A percentile compares a stretch with the other conserved stretches of the same genome.
Conservation (phyloP, 2,329 filamentous ascomycete species). For the Penicillium frequentans region DNA sequence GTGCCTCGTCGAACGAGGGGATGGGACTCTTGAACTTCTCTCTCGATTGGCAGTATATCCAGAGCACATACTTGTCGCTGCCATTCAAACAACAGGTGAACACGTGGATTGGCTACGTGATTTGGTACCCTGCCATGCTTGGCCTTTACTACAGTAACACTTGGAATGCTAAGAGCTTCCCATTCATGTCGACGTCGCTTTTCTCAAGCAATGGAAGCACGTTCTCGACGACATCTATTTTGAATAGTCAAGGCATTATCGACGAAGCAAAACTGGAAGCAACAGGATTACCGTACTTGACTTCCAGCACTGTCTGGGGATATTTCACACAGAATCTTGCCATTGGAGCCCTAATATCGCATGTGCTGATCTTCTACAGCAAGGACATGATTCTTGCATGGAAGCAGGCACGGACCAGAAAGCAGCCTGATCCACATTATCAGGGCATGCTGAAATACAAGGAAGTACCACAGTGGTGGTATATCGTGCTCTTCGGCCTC, state of each 20-base stretch:
- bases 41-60: conserved; percentile 26
- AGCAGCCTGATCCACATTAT: conserved; percentile 24
- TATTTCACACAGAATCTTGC: conserved; percentile 8
- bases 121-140: conserved; percentile 19
- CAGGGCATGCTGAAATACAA: conserved; percentile 28
- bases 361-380: conserved; percentile 25
- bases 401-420: conserved; percentile 19
- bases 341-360: conserved; percentile 27
- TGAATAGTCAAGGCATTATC: conserved; percentile 24
- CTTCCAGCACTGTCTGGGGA: conserved; percentile 25
- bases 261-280: conserved; percentile 27
- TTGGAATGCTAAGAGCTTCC: conserved; percentile 22
- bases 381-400: conserved; percentile 24
- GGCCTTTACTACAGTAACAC: conserved; percentile 27
- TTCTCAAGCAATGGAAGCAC: conserved; percentile 28
- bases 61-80: conserved; percentile 11
- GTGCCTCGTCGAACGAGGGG: conserved; percentile 26
- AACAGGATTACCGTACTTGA: conserved; percentile 28
- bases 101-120: conserved; percentile 21
- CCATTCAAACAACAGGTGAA: conserved; percentile 23
- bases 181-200: conserved; percentile 34
- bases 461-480: conserved; percentile 49
- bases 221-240: conserved; percentile 20
- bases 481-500: conserved; percentile 40
- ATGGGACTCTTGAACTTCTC: conserved; percentile 25